phyloP scores from a whole-genome alignment of 2,329 filamentous ascomycete genomes.

The Dothistroma pini region DNA sequence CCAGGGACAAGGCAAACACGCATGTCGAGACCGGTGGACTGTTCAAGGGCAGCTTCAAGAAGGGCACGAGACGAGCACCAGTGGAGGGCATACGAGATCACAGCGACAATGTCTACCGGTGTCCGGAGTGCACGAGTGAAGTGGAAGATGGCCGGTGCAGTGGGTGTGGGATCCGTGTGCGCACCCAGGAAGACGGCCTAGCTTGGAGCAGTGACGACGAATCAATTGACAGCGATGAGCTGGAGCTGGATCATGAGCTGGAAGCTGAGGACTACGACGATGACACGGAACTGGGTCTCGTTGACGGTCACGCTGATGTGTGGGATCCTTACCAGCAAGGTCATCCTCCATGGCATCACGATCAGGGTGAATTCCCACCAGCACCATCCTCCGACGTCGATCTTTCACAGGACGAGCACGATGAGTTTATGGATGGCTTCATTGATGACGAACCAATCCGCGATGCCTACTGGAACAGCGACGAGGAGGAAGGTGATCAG shows the following conservation, averaged over 20 bases:
- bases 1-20: slow-evolving; percentile 55
- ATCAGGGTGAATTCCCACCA: background rate
- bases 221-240: slow-evolving; percentile 29
- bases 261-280: slow-evolving; percentile 39
- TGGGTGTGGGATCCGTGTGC: slow-evolving; percentile 52
- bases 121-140: slow-evolving; percentile 61
- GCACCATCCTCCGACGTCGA: background rate
- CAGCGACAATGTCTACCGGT: slow-evolving; percentile 59
- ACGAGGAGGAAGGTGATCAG: slow-evolving; percentile 17
- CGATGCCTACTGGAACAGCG: slow-evolving; percentile 16
- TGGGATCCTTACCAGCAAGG: slow-evolving; percentile 6
- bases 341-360: slow-evolving; percentile 7
- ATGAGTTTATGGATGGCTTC: slow-evolving; percentile 19
- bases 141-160: slow-evolving; percentile 58
- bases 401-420: slow-evolving; percentile 35
- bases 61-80: slow-evolving; percentile 21
- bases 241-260: slow-evolving; percentile 39
- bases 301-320: slow-evolving; percentile 4
- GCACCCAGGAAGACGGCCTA: slow-evolving; percentile 45
- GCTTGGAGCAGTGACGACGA: slow-evolving; percentile 31
- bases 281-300: slow-evolving; percentile 20
- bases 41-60: slow-evolving; percentile 59
- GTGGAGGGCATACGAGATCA: slow-evolving; percentile 50
- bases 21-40: slow-evolving; percentile 53
- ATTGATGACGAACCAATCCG: slow-evolving; percentile 16